Evolutionary conservation across 371 early-diverging fungal species (phyloP).

Genomic region (Hamiltosporidium tvaerminnensis): DNA sequence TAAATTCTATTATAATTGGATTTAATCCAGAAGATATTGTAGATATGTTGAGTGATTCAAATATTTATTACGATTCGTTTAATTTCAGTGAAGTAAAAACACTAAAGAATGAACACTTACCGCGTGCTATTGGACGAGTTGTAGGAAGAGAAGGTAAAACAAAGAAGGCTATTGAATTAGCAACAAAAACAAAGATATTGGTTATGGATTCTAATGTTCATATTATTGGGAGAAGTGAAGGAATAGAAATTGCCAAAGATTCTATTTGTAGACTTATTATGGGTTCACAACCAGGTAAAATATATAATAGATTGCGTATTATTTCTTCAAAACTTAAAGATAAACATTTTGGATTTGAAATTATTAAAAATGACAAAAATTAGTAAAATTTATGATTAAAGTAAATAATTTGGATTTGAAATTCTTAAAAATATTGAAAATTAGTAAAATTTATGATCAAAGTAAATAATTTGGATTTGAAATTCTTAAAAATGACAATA

Average conservation of each 20-base stretch:
- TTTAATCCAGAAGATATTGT: conserved; percentile 72
- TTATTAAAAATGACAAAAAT: too few relatives aligned
- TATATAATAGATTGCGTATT: conserved; percentile 57
- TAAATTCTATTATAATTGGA: conserved; percentile 72
- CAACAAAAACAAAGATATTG: conserved; percentile 81
- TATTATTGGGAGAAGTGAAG: conserved; percentile 81
- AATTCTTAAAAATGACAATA: too few relatives aligned
- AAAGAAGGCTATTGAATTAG: conserved; percentile 81
- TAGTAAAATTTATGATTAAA: too few relatives aligned
- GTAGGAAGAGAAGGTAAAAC: conserved; percentile 95
- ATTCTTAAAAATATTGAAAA: too few relatives aligned
- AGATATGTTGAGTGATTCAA: conserved; percentile 71
- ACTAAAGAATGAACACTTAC: conserved; percentile 75
- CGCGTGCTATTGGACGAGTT: conserved; percentile 92
- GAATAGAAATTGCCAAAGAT: conserved; percentile 84
- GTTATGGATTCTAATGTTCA: conserved; percentile 89
- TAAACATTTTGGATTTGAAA: too few relatives aligned
- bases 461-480: too few relatives aligned
- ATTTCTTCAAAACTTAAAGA: conserved; percentile 47
- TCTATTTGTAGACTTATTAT: conserved; percentile 79
- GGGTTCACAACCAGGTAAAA: conserved; percentile 89
- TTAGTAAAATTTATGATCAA: too few relatives aligned
- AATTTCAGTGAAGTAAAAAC: conserved; percentile 60
- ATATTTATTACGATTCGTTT: conserved; percentile 26
- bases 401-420: too few relatives aligned